phyloP scores from a whole-genome alignment of 257 asterid species.

The Thymus quinquecostatus region DNA sequence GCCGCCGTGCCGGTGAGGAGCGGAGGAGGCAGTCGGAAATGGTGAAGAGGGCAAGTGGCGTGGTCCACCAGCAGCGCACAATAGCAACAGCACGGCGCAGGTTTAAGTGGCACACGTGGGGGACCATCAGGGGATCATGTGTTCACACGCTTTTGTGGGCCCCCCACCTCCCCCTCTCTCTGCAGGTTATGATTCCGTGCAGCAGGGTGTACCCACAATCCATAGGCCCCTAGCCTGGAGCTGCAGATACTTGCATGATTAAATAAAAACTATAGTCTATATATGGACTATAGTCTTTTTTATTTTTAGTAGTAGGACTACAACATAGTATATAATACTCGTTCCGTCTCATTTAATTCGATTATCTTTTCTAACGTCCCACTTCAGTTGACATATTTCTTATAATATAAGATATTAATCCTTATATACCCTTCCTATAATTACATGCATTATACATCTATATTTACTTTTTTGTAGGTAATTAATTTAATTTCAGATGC shows the following conservation, averaged over 20 bases:
- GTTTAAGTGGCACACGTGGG: slow-evolving; percentile 34
- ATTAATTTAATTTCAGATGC: background rate
- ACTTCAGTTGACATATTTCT: too few species aligned
- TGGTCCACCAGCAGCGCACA: slow-evolving; percentile 29
- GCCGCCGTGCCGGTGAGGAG: background rate
- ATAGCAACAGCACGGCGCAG: slow-evolving; percentile 30
- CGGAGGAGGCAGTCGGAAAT: background rate
- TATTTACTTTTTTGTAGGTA: too few species aligned
- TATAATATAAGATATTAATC: too few species aligned
- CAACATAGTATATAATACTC: too few species aligned
- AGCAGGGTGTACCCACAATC: slow-evolving; percentile 13
- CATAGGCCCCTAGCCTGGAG: background rate
- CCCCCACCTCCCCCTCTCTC: background rate
- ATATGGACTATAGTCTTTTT: too few species aligned
- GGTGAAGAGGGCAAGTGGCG: slow-evolving; percentile 16
- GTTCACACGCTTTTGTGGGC: slow-evolving; percentile 22
- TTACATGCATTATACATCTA: too few species aligned
- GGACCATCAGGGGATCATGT: slow-evolving; percentile 25
- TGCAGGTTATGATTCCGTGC: slow-evolving; percentile 30
- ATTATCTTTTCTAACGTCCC: too few species aligned
- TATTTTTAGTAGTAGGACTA: too few species aligned
- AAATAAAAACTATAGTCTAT: too few species aligned
- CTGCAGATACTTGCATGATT: background rate
- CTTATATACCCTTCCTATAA: too few species aligned
- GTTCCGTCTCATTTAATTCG: too few species aligned